phyloP scores from a whole-genome alignment of 108 stramenopile genomes.

The Seminavis robusta region DNA sequence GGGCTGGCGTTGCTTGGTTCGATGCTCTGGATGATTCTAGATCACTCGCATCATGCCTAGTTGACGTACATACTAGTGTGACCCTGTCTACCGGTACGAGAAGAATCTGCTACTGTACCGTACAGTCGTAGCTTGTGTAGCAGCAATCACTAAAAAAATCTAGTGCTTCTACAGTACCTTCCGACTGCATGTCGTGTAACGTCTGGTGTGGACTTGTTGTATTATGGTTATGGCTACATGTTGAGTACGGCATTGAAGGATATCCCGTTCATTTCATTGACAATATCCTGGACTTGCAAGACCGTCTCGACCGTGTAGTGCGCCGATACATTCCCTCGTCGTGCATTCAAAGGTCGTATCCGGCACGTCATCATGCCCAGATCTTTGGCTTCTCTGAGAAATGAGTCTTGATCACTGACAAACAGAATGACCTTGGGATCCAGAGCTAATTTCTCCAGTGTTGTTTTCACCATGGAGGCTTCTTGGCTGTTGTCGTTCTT shows the following conservation, averaged over 20 bases:
- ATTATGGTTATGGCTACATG: too few species aligned
- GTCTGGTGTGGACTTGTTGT: too few species aligned
- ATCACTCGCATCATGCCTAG: too few species aligned
- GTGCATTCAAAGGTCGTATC: conserved; percentile 50
- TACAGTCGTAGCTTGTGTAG: too few species aligned
- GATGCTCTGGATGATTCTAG: too few species aligned
- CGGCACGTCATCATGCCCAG: conserved; percentile 71
- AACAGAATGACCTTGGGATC: conserved; percentile 44
- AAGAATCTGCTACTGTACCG: too few species aligned
- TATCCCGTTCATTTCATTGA: conserved; percentile 84
- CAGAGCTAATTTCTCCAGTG: conserved; percentile 33
- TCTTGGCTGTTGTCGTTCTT: conserved; percentile 2
- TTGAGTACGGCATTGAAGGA: conserved; percentile 69
- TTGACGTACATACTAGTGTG: too few species aligned
- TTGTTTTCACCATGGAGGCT: background rate
- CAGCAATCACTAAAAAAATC: too few species aligned
- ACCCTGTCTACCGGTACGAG: too few species aligned
- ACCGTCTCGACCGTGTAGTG: conserved; percentile 63
- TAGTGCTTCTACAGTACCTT: too few species aligned
- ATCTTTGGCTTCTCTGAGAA: conserved; percentile 68
- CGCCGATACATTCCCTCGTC: conserved; percentile 69
- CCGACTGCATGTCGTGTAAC: too few species aligned
- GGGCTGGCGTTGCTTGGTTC: too few species aligned
- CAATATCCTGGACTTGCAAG: conserved; percentile 58
- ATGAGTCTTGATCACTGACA: conserved; percentile 77